These are phyloP conservation scores for Amyloporia xantha DNA, from an alignment of 768 basidiomycete genomes.

Conservation along the genomic window DNA sequence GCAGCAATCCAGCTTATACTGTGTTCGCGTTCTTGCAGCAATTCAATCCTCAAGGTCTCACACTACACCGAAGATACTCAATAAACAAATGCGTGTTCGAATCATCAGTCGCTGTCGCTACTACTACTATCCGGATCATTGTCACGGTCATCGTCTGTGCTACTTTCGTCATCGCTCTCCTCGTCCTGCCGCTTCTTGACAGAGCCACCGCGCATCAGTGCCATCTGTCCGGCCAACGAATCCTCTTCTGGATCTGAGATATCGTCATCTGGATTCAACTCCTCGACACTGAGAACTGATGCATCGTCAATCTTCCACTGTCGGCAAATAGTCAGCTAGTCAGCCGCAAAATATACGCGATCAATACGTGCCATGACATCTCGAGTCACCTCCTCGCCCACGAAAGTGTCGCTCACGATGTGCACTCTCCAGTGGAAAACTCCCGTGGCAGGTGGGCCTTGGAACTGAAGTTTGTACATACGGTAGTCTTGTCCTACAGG, in stretches of 20 bases:
- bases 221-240: conserved; percentile 95
- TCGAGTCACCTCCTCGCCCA: conserved; percentile 68
- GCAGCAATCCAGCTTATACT: no score
- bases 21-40: no score
- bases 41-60: no score
- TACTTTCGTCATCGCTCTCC: conserved; percentile 44
- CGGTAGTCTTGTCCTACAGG: conserved; percentile 64
- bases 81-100: no score
- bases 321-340: neutral
- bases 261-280: conserved; percentile 73
- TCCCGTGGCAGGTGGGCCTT: conserved; percentile 81
- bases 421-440: conserved; percentile 86
- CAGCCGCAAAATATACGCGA: neutral
- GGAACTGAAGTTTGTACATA: conserved; percentile 89
- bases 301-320: conserved; percentile 83
- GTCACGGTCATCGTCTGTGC: conserved; percentile 41
- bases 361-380: conserved; percentile 61
- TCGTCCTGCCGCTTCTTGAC: conserved; percentile 63
- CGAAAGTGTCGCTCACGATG: conserved; percentile 81
- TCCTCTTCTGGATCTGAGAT: conserved; percentile 99
- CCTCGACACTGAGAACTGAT: conserved; percentile 48
- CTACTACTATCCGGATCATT: conserved; percentile 36
- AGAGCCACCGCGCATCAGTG: conserved; percentile 81
- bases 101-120: conserved; percentile 41
- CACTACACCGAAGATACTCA: no score